Evolutionary conservation across 2,329 filamentous ascomycete genomes (phyloP), one percentile per base, ranked within the genome.

Genomic region (Pezicula neosporulosa): DNA sequence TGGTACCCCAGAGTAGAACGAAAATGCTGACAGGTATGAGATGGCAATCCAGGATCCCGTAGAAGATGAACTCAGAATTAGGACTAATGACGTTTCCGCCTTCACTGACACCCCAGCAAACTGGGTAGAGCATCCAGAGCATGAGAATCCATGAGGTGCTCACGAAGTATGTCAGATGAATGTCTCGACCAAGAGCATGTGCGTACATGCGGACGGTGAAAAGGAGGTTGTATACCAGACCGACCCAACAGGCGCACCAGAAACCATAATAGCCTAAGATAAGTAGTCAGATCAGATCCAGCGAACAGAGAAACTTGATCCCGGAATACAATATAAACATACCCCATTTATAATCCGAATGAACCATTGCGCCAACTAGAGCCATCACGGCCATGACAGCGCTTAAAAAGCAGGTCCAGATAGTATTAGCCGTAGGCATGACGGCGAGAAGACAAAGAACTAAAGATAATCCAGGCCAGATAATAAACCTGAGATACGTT

Each of bases 51-150:
- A 88, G 72, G 3, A 86, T 69, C 39, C 83, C 82, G 62, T 87
- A 88, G 63, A 87, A 86, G 51, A 86, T 69, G 13, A 81, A 80
- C 62, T 87, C 84, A 0, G 77, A 79, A 61, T 87, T 83, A 0
- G 81, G 78, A 2, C 81, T 67, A 48, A 86, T 84, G 53, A 83
- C 67, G 59, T 86, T 86, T 15, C 81, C 82, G 33, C 81, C 82
- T 66, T 85, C 82, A 42, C 68, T 73, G 4, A 85, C 58, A 53
- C 80, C 82, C 80, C 82, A 86, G 18, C 77, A 74, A 52, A 83
- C 74, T 0, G 82, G 83, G 64, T 86, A 86, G 21, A 83, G 60
- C 52, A 80, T 77, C 82, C 82, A 85, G 41, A 85, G 67, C 58
- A 81, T 66, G 12, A 78, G 63, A 13, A 80, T 82, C n/a, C n/a